Base-by-base conservation (phyloP, 345 rosid genomes). In the Linum usitatissimum region DNA sequence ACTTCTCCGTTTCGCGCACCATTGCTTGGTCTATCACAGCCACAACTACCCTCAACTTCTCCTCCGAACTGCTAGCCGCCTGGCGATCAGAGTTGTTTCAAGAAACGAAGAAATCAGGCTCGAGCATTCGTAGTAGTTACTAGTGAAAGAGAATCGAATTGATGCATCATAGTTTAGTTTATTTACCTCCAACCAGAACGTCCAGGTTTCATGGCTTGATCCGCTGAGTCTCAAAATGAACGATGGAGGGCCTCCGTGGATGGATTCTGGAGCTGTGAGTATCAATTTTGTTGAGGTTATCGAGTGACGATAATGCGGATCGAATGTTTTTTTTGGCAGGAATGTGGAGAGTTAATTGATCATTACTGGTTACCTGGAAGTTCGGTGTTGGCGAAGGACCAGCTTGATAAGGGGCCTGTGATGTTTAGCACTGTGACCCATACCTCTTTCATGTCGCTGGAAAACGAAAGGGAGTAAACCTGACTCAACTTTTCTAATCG, bases 371-470 rank as follows among this genome's bases (percentile, higher is more conserved):
- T 55, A 90, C 96, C 92, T 77, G 99, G 85, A 73, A 80, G 83
- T 67, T 59, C 77, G 18, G 80, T 75, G 67, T 87, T 90, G 18
- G 99, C 95, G 30, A 93, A 84, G 58, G 99, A 93, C 99, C 99
- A 93, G 71, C 80, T 76, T 10, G 95, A 84, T 72, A 93, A 77
- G 54, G 99, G 97, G 1, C 99, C 97, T 0, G 96, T 90, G 68
- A 93, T 80, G 75, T 93, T 93, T 57, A 93, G 81, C 62, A 87
- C 92, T 57, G 95, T 74, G 68, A 90, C 96, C 96, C 97, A 93
- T 18, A 93, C 83, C 77, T 93, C 97, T 70, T 87, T 72, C 62
- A 87, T 76, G 62, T 91, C 84, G 39, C 99, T 93, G 84, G 73
- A 78, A 76, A 36, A 20, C 17, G 17, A 10, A 12, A 45, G 1